Percentiles rank a stretch among this genome's conserved stretches.
Evolutionary conservation across 2,329 filamentous ascomycete genomes (phyloP).

Genomic region (Exophiala lecanii-corni): DNA sequence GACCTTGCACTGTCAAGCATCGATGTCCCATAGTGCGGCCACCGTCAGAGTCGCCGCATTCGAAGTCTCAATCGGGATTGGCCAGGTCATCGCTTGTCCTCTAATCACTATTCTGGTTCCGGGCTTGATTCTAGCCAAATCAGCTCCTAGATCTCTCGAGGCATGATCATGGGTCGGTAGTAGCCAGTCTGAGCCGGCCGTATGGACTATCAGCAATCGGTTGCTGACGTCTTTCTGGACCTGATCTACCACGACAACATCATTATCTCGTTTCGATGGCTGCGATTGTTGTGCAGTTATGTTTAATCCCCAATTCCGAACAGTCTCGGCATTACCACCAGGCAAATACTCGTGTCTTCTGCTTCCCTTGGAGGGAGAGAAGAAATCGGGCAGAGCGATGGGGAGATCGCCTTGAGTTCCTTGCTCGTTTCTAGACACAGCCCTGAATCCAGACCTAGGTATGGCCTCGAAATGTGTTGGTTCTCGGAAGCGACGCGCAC

Average conservation of each 20-base stretch:
- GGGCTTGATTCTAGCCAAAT: constrained; percentile 3
- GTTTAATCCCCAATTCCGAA: constrained; percentile 21
- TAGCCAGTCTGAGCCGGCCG: constrained; percentile 15
- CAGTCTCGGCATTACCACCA: constrained; percentile 20
- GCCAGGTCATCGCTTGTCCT: constrained; percentile 17
- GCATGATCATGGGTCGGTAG: constrained; percentile 16
- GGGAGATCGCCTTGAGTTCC: constrained; percentile 1
- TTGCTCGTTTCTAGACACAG: background rate
- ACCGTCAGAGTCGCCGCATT: constrained; percentile 3
- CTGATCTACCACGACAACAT: constrained; percentile 6
- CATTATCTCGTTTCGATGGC: background rate
- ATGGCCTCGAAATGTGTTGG: background rate
- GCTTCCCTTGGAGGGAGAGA: constrained; percentile 24
- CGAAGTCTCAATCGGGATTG: constrained; percentile 2
- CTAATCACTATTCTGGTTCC: constrained; percentile 12
- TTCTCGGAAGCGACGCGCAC: background rate
- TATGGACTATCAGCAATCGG: constrained; percentile 12
- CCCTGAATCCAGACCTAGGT: constrained; percentile 11
- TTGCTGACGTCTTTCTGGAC: constrained; percentile 13
- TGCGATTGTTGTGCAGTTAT: constrained; percentile 19
- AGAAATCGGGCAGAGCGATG: constrained; percentile 21
- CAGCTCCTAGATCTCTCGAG: background rate
- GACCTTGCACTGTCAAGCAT: too few relatives aligned
- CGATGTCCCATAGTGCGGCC: constrained; percentile 19
- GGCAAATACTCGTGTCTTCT: constrained; percentile 22